These are phyloP conservation scores for Tetraselmis striata DNA, from an alignment of 139 green algal species.

Conservation along the genomic window DNA sequence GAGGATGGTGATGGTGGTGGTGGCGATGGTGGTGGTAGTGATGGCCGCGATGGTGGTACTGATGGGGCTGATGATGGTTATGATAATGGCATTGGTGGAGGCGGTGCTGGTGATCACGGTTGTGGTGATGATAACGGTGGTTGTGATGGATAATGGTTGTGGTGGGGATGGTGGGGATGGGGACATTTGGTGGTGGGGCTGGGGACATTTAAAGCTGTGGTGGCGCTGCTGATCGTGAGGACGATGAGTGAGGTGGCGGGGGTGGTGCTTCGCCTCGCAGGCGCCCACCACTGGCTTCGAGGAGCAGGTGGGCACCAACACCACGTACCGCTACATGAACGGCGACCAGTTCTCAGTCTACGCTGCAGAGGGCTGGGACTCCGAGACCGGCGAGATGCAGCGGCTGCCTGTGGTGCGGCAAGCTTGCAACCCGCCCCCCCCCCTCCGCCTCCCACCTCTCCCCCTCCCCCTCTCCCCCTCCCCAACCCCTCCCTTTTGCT, in stretches of 20 bases:
- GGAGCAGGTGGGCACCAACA: not conserved
- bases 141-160: not conserved
- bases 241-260: not conserved
- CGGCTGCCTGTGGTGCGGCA: not conserved
- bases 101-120: not conserved
- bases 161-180: not conserved
- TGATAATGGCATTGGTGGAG: not conserved
- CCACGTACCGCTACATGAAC: not conserved
- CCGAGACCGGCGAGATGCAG: not conserved
- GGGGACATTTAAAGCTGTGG: not conserved
- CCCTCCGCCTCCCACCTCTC: no score
- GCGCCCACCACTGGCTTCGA: not conserved
- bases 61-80: not conserved
- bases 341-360: not conserved
- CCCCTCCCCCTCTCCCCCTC: no score
- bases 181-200: not conserved
- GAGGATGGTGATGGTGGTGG: not conserved
- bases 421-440: no score
- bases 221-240: not conserved
- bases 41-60: not conserved
- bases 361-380: not conserved
- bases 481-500: no score
- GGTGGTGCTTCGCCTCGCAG: not conserved
- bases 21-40: not conserved
- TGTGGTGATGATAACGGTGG: not conserved